Percentiles rank a stretch among this genome's conserved stretches.
phyloP scores from a whole-genome alignment of 768 basidiomycete species.

The Podaxis sp. region DNA sequence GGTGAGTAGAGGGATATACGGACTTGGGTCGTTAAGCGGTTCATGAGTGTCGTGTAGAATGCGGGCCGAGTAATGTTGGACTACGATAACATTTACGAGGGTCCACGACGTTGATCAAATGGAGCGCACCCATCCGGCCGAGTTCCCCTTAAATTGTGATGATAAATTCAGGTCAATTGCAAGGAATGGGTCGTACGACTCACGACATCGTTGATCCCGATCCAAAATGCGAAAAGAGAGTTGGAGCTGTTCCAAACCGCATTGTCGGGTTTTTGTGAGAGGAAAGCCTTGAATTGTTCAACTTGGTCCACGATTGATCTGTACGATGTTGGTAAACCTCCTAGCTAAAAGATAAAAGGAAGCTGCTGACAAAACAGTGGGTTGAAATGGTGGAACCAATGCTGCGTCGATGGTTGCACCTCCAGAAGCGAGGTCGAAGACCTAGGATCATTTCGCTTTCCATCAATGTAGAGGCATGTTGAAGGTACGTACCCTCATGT shows the following conservation, averaged over 20 bases:
- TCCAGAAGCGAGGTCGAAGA: conserved; percentile 54
- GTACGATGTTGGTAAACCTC: not conserved
- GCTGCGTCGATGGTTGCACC: conserved; percentile 59
- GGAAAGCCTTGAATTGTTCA: conserved; percentile 45
- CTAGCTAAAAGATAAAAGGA: not conserved
- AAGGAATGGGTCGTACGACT: conserved; percentile 23
- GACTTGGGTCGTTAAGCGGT: conserved; percentile 33
- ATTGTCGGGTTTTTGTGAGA: conserved; percentile 41
- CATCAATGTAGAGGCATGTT: not conserved
- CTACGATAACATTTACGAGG: conserved; percentile 19
- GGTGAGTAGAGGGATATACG: conserved; percentile 10
- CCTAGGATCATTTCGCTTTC: conserved; percentile 19
- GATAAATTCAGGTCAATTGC: conserved; percentile 12
- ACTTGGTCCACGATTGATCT: conserved; percentile 60
- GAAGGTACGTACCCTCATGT: conserved; percentile 39
- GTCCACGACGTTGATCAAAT: not conserved
- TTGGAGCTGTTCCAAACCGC: conserved; percentile 54
- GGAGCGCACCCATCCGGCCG: conserved; percentile 42
- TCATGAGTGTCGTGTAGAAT: conserved; percentile 36
- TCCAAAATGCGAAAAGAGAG: conserved; percentile 61
- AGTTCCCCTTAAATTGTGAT: conserved; percentile 39
- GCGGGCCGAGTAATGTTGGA: conserved; percentile 36
- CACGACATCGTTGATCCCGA: conserved; percentile 66
- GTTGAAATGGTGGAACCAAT: conserved; percentile 48
- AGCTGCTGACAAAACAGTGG: conserved; percentile 40